Conservation (phyloP, 2,329 filamentous ascomycete genomes). For the Fusarium newnesense region DNA sequence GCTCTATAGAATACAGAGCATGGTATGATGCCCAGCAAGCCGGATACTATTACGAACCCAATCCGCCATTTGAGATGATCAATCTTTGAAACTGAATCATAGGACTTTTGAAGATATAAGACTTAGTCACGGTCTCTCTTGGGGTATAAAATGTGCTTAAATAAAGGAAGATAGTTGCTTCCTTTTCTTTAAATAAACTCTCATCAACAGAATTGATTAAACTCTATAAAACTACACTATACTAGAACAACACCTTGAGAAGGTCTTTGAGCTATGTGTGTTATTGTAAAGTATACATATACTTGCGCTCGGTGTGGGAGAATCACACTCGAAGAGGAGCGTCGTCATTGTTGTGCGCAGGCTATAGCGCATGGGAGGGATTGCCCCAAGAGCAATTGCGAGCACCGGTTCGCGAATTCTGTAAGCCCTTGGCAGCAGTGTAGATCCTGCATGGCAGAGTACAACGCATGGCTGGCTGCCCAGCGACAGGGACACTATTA, state of each 20-base stretch:
- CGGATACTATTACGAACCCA: background rate
- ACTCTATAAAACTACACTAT: background rate
- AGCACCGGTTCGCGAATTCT: background rate
- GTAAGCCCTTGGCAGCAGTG: background rate
- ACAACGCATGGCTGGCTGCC: background rate
- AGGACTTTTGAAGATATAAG: rapidly evolving
- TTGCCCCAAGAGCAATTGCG: background rate
- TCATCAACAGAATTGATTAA: too few relatives aligned
- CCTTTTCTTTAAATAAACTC: background rate
- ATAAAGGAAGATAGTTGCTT: background rate
- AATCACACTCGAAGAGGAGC: background rate
- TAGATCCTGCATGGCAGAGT: background rate
- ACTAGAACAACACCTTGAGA: background rate
- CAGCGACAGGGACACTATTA: background rate
- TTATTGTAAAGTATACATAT: background rate
- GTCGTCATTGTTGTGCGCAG: background rate
- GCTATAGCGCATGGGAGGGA: background rate
- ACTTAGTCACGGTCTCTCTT: background rate
- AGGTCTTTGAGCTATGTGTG: background rate
- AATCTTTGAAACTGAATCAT: background rate
- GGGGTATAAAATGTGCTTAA: background rate
- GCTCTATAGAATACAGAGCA: background rate
- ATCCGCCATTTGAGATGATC: background rate
- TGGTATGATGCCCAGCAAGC: background rate
- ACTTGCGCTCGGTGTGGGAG: background rate